Evolutionary conservation across 2,329 filamentous ascomycete genomes (phyloP), one percentile per base, ranked within the genome.

Genomic region (Pyrenophora seminiperda): DNA sequence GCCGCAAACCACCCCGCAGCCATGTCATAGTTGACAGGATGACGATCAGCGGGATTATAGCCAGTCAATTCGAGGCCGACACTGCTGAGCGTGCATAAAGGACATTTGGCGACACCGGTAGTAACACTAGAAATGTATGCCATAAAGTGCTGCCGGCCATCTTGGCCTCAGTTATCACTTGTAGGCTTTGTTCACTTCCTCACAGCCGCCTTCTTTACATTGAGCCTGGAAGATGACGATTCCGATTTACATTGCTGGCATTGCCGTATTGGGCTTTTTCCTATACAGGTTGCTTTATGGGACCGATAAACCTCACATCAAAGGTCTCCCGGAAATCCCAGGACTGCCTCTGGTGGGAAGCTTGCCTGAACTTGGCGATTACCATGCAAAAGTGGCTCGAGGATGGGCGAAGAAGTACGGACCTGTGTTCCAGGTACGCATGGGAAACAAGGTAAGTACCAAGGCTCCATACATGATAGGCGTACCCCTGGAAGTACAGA

Each of bases 381-480:
- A 76, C 31, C 77, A 80, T 61, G 76, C 77, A 27, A 71, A 73
- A 41, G 76, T 79, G 18, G 76, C 77, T 2, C 71, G 74, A 53
- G 64, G 73, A 58, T 76, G 76, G 74, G 73, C 69, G 33, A 73
- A 78, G 65, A 78, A 77, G 52, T 78, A 79, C 44, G 77, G 77
- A 2, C 76, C 77, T 4, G 77, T 80, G 10, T 79, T 79, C 46
- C 77, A 80, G 53, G 77, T 77, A 15, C 74, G 77, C 11, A 66
- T 92, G 61, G 89, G 88, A 1, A 91, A 88, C 54, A 83, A 77
- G 63, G 85, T 86, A 66, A 54, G 71, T 10, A 38, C n/a, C 2
- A 4, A 24, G 22, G 7, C 29, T 10, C 22, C 5, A 20, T 9
- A 11, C 3, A 33, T 0, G 9, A 13, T 19, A 27, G 11, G 33